These are phyloP conservation scores for Erythrobasidium yunnanense DNA, from an alignment of 768 basidiomycete genomes.

Conservation along the genomic window DNA sequence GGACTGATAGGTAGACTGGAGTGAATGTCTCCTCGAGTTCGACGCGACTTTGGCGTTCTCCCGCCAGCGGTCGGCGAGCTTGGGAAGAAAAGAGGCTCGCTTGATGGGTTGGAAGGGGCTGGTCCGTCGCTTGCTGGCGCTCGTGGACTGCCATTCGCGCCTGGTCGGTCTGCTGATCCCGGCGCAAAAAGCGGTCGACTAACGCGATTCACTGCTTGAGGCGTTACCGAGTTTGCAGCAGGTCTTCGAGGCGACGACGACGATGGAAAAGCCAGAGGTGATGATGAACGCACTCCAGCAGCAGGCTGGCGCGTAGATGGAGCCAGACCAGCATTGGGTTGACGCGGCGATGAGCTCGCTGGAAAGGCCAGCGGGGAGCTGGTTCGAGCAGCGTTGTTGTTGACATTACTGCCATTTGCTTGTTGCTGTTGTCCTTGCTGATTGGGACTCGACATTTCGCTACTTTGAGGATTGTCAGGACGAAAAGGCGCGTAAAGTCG, in stretches of 20 bases:
- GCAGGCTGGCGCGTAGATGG: neutral
- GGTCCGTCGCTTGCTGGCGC: slow-evolving; percentile 23
- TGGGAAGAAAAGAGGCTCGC: slow-evolving; percentile 46
- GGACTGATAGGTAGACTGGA: slow-evolving; percentile 52
- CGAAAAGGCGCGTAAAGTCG: too few relatives aligned
- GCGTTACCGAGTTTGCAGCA: slow-evolving; percentile 28
- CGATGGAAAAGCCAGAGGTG: slow-evolving; percentile 43
- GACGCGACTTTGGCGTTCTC: slow-evolving; percentile 42
- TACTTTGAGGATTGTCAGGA: too few relatives aligned
- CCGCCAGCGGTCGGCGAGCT: slow-evolving; percentile 42
- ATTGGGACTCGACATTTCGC: neutral
- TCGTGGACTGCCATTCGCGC: neutral
- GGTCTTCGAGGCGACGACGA: slow-evolving; percentile 34
- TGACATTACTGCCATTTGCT: neutral
- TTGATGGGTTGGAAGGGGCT: slow-evolving; percentile 4
- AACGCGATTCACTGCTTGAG: slow-evolving; percentile 11
- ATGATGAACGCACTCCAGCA: slow-evolving; percentile 35
- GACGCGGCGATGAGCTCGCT: slow-evolving; percentile 15
- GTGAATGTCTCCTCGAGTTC: slow-evolving; percentile 83
- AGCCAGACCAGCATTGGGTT: slow-evolving; percentile 1
- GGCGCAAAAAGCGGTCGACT: slow-evolving; percentile 30
- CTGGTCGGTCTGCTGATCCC: slow-evolving; percentile 16
- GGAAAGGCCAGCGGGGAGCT: slow-evolving; percentile 29
- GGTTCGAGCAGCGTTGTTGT: too few relatives aligned
- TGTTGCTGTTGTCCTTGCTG: neutral